A percentile compares a stretch with the other conserved stretches of the same genome.
Evolutionary conservation across 164 flowering plant species (phyloP).

Genomic region (Stephania cephalantha): DNA sequence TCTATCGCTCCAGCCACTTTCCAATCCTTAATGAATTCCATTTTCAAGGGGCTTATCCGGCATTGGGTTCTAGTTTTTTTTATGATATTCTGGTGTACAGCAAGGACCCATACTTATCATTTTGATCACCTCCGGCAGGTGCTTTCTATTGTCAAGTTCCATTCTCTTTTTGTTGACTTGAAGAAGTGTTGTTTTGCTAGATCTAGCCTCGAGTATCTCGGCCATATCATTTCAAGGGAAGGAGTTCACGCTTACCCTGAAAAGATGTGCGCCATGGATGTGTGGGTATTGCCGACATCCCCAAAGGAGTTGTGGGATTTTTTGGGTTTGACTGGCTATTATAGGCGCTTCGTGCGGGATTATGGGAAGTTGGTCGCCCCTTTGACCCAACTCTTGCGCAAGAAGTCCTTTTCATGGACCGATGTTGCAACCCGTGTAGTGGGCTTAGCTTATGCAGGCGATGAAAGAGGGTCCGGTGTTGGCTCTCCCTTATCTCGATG

Average conservation of each 20-base stretch:
- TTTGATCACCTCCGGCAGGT: not conserved
- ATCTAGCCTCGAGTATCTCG: not conserved
- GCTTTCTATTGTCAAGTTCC: not conserved
- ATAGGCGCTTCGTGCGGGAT: not conserved
- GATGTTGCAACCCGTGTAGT: not conserved
- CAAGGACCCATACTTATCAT: not conserved
- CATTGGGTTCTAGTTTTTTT: not conserved
- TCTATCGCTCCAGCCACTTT: too few relatives aligned
- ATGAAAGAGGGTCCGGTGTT: conserved; percentile 8
- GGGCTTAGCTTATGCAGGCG: not conserved
- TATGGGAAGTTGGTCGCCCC: not conserved
- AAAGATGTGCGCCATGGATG: not conserved
- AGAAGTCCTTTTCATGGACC: conserved; percentile 4
- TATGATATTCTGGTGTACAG: not conserved
- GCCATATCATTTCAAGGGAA: not conserved
- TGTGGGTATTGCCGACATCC: not conserved
- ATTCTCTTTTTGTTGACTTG: not conserved
- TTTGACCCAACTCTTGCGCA: conserved; percentile 8
- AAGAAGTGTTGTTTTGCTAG: not conserved
- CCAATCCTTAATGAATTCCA: too few relatives aligned
- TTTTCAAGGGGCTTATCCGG: too few relatives aligned
- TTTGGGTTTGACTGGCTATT: not conserved
- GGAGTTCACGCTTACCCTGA: not conserved
- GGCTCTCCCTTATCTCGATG: conserved; percentile 5
- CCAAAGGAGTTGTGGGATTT: not conserved